Evolutionary conservation across 306 rosid genomes (phyloP).

Genomic region (Acacia crassicarpa): DNA sequence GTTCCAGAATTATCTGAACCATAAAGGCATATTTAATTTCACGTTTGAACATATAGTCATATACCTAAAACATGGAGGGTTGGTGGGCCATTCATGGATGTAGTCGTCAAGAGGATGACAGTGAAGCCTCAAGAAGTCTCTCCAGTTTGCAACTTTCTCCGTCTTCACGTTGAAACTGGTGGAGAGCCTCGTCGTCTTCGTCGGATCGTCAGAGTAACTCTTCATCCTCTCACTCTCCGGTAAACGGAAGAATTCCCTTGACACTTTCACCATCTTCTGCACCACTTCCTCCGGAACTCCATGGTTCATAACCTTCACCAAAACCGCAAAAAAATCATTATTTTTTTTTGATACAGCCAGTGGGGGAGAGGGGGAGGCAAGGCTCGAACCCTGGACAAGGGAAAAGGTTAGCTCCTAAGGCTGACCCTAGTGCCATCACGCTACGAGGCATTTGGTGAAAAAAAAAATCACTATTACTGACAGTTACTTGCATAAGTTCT

Average conservation of each 20-base stretch:
- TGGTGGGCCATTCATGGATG: constrained; percentile 73
- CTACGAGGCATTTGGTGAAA: no score
- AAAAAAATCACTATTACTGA: neutral
- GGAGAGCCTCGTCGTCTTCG: constrained; percentile 74
- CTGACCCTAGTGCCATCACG: no score
- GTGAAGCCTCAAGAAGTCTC: constrained; percentile 83
- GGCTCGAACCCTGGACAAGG: no score
- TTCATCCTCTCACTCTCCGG: constrained; percentile 79
- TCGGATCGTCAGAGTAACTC: constrained; percentile 72
- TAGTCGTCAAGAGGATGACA: constrained; percentile 74
- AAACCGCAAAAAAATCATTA: neutral
- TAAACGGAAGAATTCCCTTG: constrained; percentile 58
- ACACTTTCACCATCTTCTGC: constrained; percentile 46
- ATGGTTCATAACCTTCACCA: constrained; percentile 59
- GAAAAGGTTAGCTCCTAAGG: no score
- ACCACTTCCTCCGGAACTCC: constrained; percentile 54
- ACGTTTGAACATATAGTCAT: no score
- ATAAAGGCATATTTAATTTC: neutral
- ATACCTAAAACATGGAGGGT: constrained; percentile 77
- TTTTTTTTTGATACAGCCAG: no score
- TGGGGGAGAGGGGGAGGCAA: no score
- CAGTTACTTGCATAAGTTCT: neutral
- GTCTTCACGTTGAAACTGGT: constrained; percentile 83
- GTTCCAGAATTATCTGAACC: neutral
- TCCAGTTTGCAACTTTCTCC: constrained; percentile 76